These are phyloP conservation scores for Scheffersomyces insectosa DNA, from an alignment of 1,139 yeast genomes.

Conservation along the genomic window DNA sequence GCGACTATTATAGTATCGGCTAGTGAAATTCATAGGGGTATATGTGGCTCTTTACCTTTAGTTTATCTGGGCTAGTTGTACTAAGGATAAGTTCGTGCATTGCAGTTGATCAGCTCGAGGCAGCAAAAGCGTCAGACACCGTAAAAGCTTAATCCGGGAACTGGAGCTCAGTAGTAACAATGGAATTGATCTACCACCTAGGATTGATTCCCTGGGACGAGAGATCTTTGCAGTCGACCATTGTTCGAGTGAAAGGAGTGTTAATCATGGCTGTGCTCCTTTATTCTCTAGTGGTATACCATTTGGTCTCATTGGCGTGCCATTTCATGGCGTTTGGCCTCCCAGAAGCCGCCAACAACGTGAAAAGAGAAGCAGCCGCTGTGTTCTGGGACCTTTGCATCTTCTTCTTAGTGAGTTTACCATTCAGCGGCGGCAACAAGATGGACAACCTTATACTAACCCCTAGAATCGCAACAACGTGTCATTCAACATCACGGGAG, in stretches of 20 bases:
- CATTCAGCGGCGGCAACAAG: not conserved
- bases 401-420: constrained; percentile 30
- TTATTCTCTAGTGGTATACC: constrained; percentile 20
- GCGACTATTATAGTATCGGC: too few species aligned
- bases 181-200: constrained; percentile 26
- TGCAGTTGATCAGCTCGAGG: too few species aligned
- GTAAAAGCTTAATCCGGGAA: too few species aligned
- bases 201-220: constrained; percentile 13
- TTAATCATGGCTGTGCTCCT: constrained; percentile 15
- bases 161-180: constrained; percentile 2
- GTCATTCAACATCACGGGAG: constrained; percentile 42
- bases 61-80: too few species aligned
- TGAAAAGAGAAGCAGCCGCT: constrained; percentile 22
- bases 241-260: constrained; percentile 3
- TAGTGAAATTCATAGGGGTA: too few species aligned
- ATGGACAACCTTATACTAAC: constrained; percentile 3
- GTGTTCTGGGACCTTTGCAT: constrained; percentile 40
- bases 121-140: too few species aligned
- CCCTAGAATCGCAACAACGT: constrained; percentile 37
- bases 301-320: constrained; percentile 22
- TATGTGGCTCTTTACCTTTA: too few species aligned
- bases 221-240: constrained; percentile 1
- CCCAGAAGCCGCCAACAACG: constrained; percentile 28
- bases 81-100: too few species aligned
- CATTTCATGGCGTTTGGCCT: constrained; percentile 18